Percentiles rank a stretch among this genome's conserved stretches.
phyloP scores from a whole-genome alignment of 352 stramenopile species.

The Thalassiosira livingstoniorum region DNA sequence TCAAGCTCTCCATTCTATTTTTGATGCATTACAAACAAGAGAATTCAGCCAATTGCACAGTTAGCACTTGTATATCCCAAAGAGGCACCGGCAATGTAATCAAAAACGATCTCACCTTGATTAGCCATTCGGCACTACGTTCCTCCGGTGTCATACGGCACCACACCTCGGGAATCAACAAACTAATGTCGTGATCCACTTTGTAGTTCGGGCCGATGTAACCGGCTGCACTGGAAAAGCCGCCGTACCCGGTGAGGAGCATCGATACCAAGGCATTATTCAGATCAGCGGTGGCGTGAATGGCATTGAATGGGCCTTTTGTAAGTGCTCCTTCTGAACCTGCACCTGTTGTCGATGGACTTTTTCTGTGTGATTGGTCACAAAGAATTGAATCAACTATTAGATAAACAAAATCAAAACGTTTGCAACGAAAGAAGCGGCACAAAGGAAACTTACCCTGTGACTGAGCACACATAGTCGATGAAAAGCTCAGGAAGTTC shows the following conservation, averaged over 20 bases:
- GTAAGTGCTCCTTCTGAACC: constrained; percentile 62
- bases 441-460: constrained; percentile 31
- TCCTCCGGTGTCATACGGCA: constrained; percentile 67
- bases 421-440: not conserved
- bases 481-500: constrained; percentile 71
- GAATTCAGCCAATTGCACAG: no score
- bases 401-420: no score
- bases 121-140: constrained; percentile 53
- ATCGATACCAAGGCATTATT: constrained; percentile 72
- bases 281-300: constrained; percentile 66
- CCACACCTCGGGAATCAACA: constrained; percentile 66
- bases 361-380: constrained; percentile 31
- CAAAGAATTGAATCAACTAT: not conserved
- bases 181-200: constrained; percentile 70
- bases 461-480: constrained; percentile 70
- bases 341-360: constrained; percentile 63
- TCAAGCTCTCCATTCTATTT: constrained; percentile 56
- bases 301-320: constrained; percentile 72
- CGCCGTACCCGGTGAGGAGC: constrained; percentile 67
- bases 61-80: no score
- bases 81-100: no score
- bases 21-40: not conserved
- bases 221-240: constrained; percentile 60
- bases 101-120: constrained; percentile 34
- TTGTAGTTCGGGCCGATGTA: constrained; percentile 70